phyloP scores from a whole-genome alignment of 2,329 filamentous ascomycete genomes.

The Colletotrichum tofieldiae region DNA sequence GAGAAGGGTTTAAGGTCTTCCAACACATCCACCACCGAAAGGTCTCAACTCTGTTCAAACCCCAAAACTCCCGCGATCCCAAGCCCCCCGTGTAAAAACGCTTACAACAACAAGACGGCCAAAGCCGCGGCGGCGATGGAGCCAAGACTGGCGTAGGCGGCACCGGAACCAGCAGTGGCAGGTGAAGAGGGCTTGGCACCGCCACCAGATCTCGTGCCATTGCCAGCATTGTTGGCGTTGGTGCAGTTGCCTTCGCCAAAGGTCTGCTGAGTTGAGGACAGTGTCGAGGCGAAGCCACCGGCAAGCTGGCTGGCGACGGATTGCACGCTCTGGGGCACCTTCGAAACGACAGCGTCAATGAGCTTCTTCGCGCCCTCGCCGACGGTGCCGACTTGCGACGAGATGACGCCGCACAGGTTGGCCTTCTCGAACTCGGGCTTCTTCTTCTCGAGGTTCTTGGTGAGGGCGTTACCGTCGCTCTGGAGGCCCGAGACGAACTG shows the following conservation, averaged over 20 bases:
- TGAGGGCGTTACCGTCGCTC: slow-evolving; percentile 47
- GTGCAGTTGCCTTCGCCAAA: slow-evolving; percentile 51
- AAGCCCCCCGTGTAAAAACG: not conserved
- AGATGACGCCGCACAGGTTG: slow-evolving; percentile 48
- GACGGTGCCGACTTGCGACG: slow-evolving; percentile 47
- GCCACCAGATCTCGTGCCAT: slow-evolving; percentile 13
- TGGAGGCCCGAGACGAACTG: slow-evolving; percentile 46
- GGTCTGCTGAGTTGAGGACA: slow-evolving; percentile 46
- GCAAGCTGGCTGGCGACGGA: slow-evolving; percentile 49
- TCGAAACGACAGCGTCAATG: slow-evolving; percentile 50
- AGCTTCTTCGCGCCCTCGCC: slow-evolving; percentile 47
- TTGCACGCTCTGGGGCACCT: slow-evolving; percentile 50
- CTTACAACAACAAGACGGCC: slow-evolving; percentile 33
- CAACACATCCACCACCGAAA: not conserved
- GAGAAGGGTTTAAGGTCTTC: not conserved
- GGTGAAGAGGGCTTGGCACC: slow-evolving; percentile 16
- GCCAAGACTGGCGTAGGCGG: slow-evolving; percentile 21
- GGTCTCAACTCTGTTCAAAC: slow-evolving; percentile 7
- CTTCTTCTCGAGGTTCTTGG: slow-evolving; percentile 47
- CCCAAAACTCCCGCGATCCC: slow-evolving; percentile 2
- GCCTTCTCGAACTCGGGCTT: slow-evolving; percentile 50
- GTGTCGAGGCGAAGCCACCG: slow-evolving; percentile 45
- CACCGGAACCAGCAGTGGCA: slow-evolving; percentile 14
- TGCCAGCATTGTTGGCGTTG: slow-evolving; percentile 45
- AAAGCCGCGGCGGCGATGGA: slow-evolving; percentile 27